Evolutionary conservation across 768 basidiomycete species (phyloP), one percentile per base, ranked within the genome.

Genomic region (Hysterangium stoloniferum): DNA sequence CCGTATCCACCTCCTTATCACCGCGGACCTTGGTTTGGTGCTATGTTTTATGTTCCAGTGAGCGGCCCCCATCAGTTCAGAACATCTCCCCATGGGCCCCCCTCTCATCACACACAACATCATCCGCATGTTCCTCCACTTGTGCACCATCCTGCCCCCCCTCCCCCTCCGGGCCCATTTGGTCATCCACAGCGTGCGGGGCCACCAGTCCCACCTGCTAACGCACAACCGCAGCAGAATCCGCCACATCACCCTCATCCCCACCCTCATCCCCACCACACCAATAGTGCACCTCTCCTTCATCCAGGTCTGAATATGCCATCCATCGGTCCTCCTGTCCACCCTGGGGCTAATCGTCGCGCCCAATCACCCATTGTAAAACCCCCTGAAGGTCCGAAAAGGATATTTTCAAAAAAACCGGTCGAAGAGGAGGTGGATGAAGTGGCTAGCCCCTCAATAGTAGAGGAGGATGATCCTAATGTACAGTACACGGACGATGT

Each of bases 401-500:
- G 27, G 19, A 27, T 35, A 34, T 34, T 48, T 48, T 34, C 15
- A 35, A 24, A 33, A 24, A 34, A 35, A 33, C 2, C 31, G 27
- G n/a, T n/a, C n/a, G n/a, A n/a, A n/a, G 28, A 20, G 12, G 13
- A 13, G 17, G 33, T 35, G 28, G 34, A 29, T 34, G 15, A 3
- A 13, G 15, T 7, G 32, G 19, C n/a, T 20, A 17, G 9, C 13
- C 24, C 13, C 9, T 9, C 11, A 20, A n/a, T n/a, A n/a, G n/a
- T n/a, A n/a, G 12, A n/a, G 9, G 27, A 12, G 4, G 36, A 40
- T 4, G 48, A 50, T 28, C 48, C 48, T 29, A 33, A 50, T 40
- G 27, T 50, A n/a, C 27, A 24, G 20, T 50, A 50, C 20, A 50
- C 48, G 4, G 36, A 40, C 31, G 48, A 50, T 12, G 37, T 50